Percentiles rank a stretch among this genome's conserved stretches.
Conservation (phyloP, 805 yeast species). For the Wickerhamomyces bisporus region DNA sequence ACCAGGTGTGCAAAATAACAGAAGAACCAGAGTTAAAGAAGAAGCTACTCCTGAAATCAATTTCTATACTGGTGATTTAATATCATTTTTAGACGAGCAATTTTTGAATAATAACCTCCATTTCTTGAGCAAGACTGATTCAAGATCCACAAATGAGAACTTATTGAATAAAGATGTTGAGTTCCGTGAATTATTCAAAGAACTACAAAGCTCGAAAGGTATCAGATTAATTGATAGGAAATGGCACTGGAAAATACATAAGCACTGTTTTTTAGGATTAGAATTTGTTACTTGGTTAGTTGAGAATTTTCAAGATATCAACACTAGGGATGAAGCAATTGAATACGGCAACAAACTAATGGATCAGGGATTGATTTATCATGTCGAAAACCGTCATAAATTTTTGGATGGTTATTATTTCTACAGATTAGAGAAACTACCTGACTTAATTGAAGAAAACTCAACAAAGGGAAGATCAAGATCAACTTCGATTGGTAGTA, state of each 20-base stretch:
- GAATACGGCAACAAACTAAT: constrained; percentile 73
- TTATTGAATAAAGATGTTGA: constrained; percentile 45
- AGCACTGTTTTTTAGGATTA: constrained; percentile 76
- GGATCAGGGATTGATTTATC: constrained; percentile 68
- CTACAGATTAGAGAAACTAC: constrained; percentile 46
- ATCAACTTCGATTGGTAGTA: constrained; percentile 8
- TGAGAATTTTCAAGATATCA: constrained; percentile 72
- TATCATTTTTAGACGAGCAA: constrained; percentile 53
- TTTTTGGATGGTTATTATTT: constrained; percentile 93
- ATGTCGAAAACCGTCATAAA: constrained; percentile 77
- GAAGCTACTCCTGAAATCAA: constrained; percentile 68
- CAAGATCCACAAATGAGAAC: constrained; percentile 21
- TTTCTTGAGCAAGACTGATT: neutral
- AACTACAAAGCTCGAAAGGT: constrained; percentile 62
- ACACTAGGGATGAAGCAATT: constrained; percentile 78
- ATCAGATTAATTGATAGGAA: constrained; percentile 68
- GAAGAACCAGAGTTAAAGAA: constrained; percentile 29
- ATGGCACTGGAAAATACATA: constrained; percentile 86
- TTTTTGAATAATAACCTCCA: constrained; percentile 23
- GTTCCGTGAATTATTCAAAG: constrained; percentile 50
- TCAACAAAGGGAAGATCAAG: constrained; percentile 4
- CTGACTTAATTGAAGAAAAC: neutral
- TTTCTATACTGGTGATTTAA: constrained; percentile 84
- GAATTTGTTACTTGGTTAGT: constrained; percentile 85
- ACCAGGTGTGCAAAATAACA: constrained; percentile 32